These are phyloP conservation scores for Podaxis sp. DNA, from an alignment of 768 basidiomycete genomes.

Conservation along the genomic window DNA sequence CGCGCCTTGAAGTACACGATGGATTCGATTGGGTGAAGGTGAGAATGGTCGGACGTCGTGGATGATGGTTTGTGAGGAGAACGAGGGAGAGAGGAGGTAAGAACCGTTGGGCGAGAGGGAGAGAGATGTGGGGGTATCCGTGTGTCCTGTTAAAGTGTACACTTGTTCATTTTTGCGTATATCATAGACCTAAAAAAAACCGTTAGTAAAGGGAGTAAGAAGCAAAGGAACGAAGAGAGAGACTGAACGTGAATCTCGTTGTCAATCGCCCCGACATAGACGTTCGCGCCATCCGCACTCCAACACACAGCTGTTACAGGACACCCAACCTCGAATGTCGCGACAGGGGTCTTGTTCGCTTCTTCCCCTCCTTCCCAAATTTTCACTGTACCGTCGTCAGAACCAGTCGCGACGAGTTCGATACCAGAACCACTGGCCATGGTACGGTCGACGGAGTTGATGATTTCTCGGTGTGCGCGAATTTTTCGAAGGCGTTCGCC, in stretches of 20 bases:
- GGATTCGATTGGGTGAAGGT: conserved; percentile 73
- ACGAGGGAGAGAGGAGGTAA: conserved; percentile 84
- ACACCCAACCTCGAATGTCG: conserved; percentile 79
- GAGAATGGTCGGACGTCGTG: conserved; percentile 96
- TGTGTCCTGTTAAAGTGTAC: conserved; percentile 78
- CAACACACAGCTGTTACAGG: conserved; percentile 91
- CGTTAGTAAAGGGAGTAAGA: not conserved
- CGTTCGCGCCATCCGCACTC: conserved; percentile 84
- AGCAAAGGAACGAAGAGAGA: not conserved
- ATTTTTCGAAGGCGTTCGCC: conserved; percentile 80
- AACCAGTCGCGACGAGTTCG: conserved; percentile 83
- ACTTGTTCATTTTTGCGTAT: conserved; percentile 80
- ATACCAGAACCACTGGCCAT: conserved; percentile 79
- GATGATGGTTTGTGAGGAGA: conserved; percentile 85
- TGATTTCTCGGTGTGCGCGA: conserved; percentile 85
- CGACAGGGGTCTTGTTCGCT: conserved; percentile 65
- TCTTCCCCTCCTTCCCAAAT: conserved; percentile 90
- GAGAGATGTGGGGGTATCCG: conserved; percentile 92
- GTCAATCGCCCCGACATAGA: conserved; percentile 91
- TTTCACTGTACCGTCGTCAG: conserved; percentile 89
- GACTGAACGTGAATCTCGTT: conserved; percentile 89
- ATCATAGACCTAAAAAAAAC: conserved; percentile 73
- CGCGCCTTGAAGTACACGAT: conserved; percentile 76
- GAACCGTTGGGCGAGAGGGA: conserved; percentile 84
- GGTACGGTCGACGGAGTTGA: conserved; percentile 86